These are phyloP conservation scores for Massariosphaeria phaeospora DNA, from an alignment of 495 filamentous ascomycete genomes.

Conservation along the genomic window DNA sequence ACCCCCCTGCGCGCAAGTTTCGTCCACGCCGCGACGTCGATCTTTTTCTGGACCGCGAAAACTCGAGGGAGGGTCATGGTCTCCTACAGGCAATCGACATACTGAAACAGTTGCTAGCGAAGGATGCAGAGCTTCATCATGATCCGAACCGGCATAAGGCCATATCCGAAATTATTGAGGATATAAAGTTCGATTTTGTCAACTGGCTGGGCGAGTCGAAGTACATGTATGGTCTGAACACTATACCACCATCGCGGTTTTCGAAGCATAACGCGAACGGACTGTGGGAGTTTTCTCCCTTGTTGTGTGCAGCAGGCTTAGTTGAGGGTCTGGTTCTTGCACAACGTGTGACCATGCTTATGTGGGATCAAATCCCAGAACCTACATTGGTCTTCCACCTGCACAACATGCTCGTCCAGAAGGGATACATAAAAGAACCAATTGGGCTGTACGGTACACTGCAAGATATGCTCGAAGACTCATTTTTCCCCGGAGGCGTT, in stretches of 20 bases:
- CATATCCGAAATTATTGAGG: constrained; percentile 24
- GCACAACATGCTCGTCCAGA: constrained; percentile 46
- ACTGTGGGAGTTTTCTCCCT: constrained; percentile 50
- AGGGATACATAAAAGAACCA: constrained; percentile 38
- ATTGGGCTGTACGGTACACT: constrained; percentile 32
- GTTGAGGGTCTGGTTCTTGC: constrained; percentile 41
- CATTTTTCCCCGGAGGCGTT: constrained; percentile 37
- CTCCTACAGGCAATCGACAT: constrained; percentile 27
- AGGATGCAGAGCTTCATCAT: constrained; percentile 33
- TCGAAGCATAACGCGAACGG: constrained; percentile 44
- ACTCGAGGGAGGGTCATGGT: constrained; percentile 33
- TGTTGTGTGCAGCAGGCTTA: constrained; percentile 47
- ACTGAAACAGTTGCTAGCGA: constrained; percentile 33
- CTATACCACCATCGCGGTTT: constrained; percentile 45
- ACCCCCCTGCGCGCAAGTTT: constrained; percentile 35
- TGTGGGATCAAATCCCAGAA: constrained; percentile 36
- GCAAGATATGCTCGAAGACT: constrained; percentile 18
- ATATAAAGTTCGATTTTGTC: constrained; percentile 37
- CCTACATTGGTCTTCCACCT: constrained; percentile 42
- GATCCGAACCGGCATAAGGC: constrained; percentile 29
- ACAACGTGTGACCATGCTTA: constrained; percentile 35
- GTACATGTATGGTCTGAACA: constrained; percentile 39
- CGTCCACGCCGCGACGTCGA: constrained; percentile 45
- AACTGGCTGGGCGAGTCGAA: constrained; percentile 46
- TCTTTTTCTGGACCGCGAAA: constrained; percentile 42